Evolutionary conservation across 2,329 filamentous ascomycete species (phyloP), one percentile per base, ranked within the genome.

Genomic region (Fusarium domesticum): DNA sequence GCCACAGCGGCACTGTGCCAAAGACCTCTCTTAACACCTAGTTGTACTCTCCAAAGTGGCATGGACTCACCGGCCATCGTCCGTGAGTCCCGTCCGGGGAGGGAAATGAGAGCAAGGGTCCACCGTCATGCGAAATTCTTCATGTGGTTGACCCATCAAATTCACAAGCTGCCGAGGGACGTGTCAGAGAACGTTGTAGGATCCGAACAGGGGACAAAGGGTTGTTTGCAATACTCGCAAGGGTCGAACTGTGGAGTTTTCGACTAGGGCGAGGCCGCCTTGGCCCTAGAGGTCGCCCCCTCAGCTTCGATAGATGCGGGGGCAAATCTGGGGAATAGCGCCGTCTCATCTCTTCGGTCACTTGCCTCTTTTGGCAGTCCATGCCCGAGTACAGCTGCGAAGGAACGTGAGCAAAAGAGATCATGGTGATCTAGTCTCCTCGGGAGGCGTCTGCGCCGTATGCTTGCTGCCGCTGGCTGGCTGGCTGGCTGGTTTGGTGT

Each of bases 131-230:
- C 12, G 6, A 30, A 30, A 17, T 36, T 17, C 31, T 47, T 42
- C 51, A 51, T 55, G 48, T 55, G 53, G 35, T 46, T 35, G 39
- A 20, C 36, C 41, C 16, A 19, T 32, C 33, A 40, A 34, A 45
- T 53, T 59, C 57, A 59, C 57, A 58, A 59, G 57, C 52, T 60
- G 52, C 57, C 57, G 57, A 59, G 57, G 57, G 45, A 52, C 49
- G 43, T 40, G 11, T 42, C 33, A 36, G 25, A 42, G 39, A 40
- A 41, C 14, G 5, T 38, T 36, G 42, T 46, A 32, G 36, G 31
- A 32, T 40, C 45, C 34, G 42, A 47, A 44, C 34, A 50, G 49
- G 44, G 43, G 37, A 35, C 34, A 25, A 16, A 30, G 45, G 38
- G 12, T 35, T 15, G 20, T 33, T 19, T 36, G 50, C 33, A 40